A percentile compares a stretch with the other conserved stretches of the same genome.
These are phyloP conservation scores for Pelargonium cotyledonis DNA, from an alignment of 441 rosid genomes.

Conservation along the genomic window DNA sequence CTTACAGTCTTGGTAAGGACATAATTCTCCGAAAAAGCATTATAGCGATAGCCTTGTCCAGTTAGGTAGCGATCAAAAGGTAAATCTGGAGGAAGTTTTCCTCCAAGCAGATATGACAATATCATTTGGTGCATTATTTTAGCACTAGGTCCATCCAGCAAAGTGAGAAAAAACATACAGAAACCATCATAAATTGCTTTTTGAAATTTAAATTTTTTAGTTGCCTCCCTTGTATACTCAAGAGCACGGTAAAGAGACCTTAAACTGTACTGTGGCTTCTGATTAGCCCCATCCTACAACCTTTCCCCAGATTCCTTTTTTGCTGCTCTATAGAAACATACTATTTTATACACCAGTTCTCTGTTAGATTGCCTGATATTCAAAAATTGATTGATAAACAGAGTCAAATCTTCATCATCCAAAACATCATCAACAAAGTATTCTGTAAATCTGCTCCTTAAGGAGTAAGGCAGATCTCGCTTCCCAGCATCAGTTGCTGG, in stretches of 20 bases:
- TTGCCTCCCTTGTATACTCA: slow-evolving; percentile 71
- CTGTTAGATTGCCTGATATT: slow-evolving; percentile 47
- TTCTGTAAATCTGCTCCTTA: slow-evolving; percentile 85
- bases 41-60: slow-evolving; percentile 22
- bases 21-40: slow-evolving; percentile 52
- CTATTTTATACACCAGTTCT: slow-evolving; percentile 49
- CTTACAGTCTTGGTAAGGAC: slow-evolving; percentile 71
- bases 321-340: slow-evolving; percentile 68
- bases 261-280: slow-evolving; percentile 94
- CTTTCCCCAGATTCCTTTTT: slow-evolving; percentile 74
- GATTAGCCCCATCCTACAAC: slow-evolving; percentile 98
- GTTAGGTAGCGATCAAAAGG: slow-evolving; percentile 47
- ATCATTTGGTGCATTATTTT: slow-evolving; percentile 65
- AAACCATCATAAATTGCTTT: slow-evolving; percentile 85
- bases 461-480: slow-evolving; percentile 71
- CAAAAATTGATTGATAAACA: slow-evolving; percentile 64
- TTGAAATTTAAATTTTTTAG: slow-evolving; percentile 48
- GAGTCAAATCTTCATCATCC: slow-evolving; percentile 65
- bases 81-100: slow-evolving; percentile 33
- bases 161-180: slow-evolving; percentile 80
- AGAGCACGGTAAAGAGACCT: slow-evolving; percentile 90
- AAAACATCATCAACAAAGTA: slow-evolving; percentile 81
- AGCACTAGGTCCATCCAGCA: slow-evolving; percentile 77
- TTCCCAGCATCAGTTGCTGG: slow-evolving; percentile 99
- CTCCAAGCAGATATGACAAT: slow-evolving; percentile 38